Conservation (phyloP, 2,329 filamentous ascomycete genomes). For the Fonsecaea multimorphosa region DNA sequence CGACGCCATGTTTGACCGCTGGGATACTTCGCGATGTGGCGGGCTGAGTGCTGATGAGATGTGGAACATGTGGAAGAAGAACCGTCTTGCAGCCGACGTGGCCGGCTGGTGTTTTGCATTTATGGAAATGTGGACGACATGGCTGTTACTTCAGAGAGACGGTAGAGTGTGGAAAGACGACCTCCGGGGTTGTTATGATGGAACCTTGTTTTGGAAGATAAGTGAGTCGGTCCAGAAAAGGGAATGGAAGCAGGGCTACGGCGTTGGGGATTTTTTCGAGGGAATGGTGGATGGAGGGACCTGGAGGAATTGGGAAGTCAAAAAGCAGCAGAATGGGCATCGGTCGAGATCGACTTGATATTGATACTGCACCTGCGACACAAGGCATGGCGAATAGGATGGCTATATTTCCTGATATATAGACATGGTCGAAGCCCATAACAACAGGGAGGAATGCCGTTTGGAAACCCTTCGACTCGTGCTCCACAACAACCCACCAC, state of each 20-base stretch:
- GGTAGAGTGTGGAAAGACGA: slow-evolving; percentile 44
- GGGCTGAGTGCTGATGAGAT: slow-evolving; percentile 51
- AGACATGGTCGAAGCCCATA: background rate
- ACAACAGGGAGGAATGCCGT: no score
- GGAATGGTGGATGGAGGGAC: slow-evolving; percentile 27
- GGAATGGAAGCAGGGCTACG: slow-evolving; percentile 33
- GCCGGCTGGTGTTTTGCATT: slow-evolving; percentile 50
- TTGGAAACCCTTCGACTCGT: no score
- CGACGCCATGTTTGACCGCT: slow-evolving; percentile 57
- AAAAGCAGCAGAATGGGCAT: background rate
- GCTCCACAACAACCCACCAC: no score
- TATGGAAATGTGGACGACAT: slow-evolving; percentile 42
- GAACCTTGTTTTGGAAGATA: slow-evolving; percentile 38
- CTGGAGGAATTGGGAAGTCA: slow-evolving; percentile 36
- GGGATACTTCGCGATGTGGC: slow-evolving; percentile 47
- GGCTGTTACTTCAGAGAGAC: slow-evolving; percentile 42
- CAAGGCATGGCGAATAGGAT: background rate
- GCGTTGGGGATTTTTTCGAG: slow-evolving; percentile 31
- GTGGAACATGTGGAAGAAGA: slow-evolving; percentile 48
- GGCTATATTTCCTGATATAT: background rate
- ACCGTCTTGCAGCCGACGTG: slow-evolving; percentile 52
- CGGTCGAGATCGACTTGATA: background rate
- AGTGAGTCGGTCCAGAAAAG: slow-evolving; percentile 18
- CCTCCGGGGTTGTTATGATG: slow-evolving; percentile 41
- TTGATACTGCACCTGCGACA: background rate